Conservation (phyloP, 805 yeast genomes). For the Priceomyces fermenticarens region DNA sequence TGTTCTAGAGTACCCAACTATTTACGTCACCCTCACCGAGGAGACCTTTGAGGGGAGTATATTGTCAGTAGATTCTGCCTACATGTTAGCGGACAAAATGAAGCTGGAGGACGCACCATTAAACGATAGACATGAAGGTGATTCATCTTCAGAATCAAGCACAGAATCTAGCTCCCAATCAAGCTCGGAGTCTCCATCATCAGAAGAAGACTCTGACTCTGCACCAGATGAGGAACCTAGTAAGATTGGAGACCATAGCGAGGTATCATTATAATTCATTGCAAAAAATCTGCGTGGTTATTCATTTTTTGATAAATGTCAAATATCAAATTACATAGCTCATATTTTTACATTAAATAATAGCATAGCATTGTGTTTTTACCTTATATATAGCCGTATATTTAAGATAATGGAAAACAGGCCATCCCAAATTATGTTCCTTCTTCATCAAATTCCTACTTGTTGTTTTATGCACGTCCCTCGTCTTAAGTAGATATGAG, state of each 20-base stretch:
- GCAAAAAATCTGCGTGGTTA: too few relatives aligned
- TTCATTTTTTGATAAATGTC: too few relatives aligned
- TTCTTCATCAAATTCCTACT: background rate
- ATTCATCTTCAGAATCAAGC: slow-evolving; percentile 9
- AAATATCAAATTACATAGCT: too few relatives aligned
- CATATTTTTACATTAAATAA: too few relatives aligned
- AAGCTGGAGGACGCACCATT: slow-evolving; percentile 1
- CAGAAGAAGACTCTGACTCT: slow-evolving; percentile 1
- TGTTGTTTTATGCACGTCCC: slow-evolving; percentile 2
- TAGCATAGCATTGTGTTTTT: too few relatives aligned
- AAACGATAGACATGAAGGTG: background rate
- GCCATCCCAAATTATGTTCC: too few relatives aligned
- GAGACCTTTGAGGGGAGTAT: slow-evolving; percentile 20
- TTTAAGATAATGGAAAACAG: too few relatives aligned
- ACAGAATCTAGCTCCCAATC: slow-evolving; percentile 14
- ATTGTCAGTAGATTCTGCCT: slow-evolving; percentile 7
- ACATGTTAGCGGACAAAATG: background rate
- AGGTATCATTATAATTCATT: too few relatives aligned
- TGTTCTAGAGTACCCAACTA: slow-evolving; percentile 77
- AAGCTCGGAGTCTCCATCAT: slow-evolving; percentile 6
- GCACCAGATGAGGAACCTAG: background rate
- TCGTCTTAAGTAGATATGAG: background rate
- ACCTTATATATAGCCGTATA: too few relatives aligned
- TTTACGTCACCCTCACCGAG: slow-evolving; percentile 39
- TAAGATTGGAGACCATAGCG: too few relatives aligned